Evolutionary conservation across 106 monocot species (phyloP).

Genomic region (Dioscorea dumetorum): DNA sequence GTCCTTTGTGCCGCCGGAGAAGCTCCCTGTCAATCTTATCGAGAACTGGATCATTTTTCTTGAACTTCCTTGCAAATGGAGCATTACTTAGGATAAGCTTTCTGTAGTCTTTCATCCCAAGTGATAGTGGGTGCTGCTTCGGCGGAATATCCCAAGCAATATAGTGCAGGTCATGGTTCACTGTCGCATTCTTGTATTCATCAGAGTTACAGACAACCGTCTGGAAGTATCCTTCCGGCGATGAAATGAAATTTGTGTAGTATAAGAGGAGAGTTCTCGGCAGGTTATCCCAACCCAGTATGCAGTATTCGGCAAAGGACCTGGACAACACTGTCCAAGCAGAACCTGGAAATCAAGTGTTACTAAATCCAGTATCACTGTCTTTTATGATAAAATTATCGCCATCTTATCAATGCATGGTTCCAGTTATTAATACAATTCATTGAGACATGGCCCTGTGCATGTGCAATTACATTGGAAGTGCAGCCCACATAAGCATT

Average conservation of each 20-base stretch:
- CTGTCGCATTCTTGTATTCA: conserved; percentile 39
- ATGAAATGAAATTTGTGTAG: conserved; percentile 88
- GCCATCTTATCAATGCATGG: neutral
- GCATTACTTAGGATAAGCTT: conserved; percentile 46
- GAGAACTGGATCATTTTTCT: conserved; percentile 63
- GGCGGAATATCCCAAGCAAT: conserved; percentile 81
- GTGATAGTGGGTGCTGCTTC: conserved; percentile 65
- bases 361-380: neutral
- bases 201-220: conserved; percentile 78
- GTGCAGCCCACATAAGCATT: neutral
- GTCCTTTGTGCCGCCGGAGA: conserved; percentile 22
- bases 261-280: conserved; percentile 91
- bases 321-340: conserved; percentile 84
- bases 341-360: conserved; percentile 42
- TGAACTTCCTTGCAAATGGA: conserved; percentile 81
- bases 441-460: neutral
- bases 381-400: neutral
- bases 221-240: conserved; percentile 90
- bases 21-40: conserved; percentile 77
- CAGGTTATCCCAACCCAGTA: conserved; percentile 76
- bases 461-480: neutral
- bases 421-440: neutral
- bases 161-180: conserved; percentile 86
- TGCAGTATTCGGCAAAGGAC: conserved; percentile 68
- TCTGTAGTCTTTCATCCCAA: conserved; percentile 56